Percentiles rank a stretch among this genome's conserved stretches.
Evolutionary conservation across 331 rosid species (phyloP).

Genomic region (Erythrophleum ivorense): DNA sequence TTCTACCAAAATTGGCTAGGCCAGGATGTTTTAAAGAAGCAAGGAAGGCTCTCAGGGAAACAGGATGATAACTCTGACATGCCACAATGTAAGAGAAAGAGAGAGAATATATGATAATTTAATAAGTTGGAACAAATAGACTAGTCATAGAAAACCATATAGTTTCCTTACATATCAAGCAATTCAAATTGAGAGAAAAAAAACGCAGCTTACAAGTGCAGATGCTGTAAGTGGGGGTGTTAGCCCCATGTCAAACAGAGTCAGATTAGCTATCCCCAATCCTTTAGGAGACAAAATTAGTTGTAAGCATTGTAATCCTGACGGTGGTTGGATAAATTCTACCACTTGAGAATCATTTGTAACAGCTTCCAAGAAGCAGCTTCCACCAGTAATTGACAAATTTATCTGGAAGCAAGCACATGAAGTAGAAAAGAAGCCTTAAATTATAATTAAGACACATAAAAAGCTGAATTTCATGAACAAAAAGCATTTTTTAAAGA

Average conservation of each 20-base stretch:
- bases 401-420: conserved; percentile 55
- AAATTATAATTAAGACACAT: conserved; percentile 20
- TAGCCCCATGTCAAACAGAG: conserved; percentile 79
- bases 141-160: conserved; percentile 25
- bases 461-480: conserved; percentile 25
- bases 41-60: not conserved
- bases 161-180: conserved; percentile 33
- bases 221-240: conserved; percentile 75
- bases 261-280: conserved; percentile 80
- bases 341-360: conserved; percentile 81
- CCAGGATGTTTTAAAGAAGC: not conserved
- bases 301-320: conserved; percentile 69
- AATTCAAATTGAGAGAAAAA: conserved; percentile 22
- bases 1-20: not conserved
- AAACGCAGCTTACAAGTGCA: conserved; percentile 65
- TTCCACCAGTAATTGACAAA: conserved; percentile 86
- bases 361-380: conserved; percentile 87
- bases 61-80: not conserved
- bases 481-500: conserved; percentile 14
- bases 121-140: not conserved
- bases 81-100: not conserved
- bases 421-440: conserved; percentile 22
- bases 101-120: not conserved
- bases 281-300: conserved; percentile 78
- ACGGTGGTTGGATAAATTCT: conserved; percentile 70